A percentile compares a stretch with the other conserved stretches of the same genome.
These are phyloP conservation scores for Cucurbita moschata DNA, from an alignment of 306 rosid genomes.

Conservation along the genomic window DNA sequence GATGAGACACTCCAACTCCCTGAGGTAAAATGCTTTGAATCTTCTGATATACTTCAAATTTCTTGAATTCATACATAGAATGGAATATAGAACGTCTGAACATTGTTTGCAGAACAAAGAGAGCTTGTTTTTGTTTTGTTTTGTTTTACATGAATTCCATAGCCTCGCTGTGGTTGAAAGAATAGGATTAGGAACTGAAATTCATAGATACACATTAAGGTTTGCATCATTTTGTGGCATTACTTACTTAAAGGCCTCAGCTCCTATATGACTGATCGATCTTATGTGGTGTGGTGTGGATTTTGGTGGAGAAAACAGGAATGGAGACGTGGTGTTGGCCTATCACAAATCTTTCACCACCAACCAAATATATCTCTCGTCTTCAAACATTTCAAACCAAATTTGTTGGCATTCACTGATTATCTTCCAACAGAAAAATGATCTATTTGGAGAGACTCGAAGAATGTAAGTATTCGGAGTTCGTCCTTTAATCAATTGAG, in stretches of 20 bases:
- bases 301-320: conserved; percentile 1
- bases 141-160: background rate
- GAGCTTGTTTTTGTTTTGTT: background rate
- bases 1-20: background rate
- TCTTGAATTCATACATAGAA: background rate
- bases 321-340: background rate
- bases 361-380: background rate
- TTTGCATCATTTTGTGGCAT: background rate
- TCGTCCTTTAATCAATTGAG: background rate
- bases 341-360: background rate
- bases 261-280: background rate
- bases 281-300: background rate
- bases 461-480: background rate
- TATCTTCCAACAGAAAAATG: background rate
- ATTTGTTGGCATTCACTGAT: background rate
- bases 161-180: background rate
- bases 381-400: background rate
- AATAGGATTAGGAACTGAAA: background rate
- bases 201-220: background rate
- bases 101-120: too few relatives aligned
- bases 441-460: background rate
- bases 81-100: too few relatives aligned
- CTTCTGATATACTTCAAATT: background rate
- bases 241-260: background rate
- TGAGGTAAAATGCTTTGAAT: background rate